Evolutionary conservation across 2,329 filamentous ascomycete genomes (phyloP).

Genomic region (Teratosphaeria viscida): DNA sequence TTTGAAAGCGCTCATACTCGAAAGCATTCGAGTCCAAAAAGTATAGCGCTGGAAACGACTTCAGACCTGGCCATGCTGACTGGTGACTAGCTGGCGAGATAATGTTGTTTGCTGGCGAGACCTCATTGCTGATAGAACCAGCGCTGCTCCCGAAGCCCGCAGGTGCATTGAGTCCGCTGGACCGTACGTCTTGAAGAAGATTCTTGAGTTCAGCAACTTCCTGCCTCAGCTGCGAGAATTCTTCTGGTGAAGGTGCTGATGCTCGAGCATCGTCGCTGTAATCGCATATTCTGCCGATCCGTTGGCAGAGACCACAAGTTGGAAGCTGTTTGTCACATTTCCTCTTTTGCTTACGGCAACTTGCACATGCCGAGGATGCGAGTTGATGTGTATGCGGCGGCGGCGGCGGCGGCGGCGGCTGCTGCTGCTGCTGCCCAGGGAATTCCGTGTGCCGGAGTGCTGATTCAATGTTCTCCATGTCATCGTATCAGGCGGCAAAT

Average conservation of each 20-base stretch:
- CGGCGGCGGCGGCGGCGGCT: too few relatives aligned
- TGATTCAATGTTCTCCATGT: neutral
- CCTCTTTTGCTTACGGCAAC: conserved; percentile 41
- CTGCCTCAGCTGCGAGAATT: conserved; percentile 13
- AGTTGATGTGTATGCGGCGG: neutral
- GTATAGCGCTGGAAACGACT: conserved; percentile 26
- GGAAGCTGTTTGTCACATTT: conserved; percentile 44
- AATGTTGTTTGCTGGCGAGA: conserved; percentile 14
- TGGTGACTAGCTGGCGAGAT: conserved; percentile 7
- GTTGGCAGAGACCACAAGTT: conserved; percentile 36
- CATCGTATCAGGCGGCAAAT: too few relatives aligned
- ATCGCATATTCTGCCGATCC: conserved; percentile 17
- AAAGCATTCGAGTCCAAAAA: conserved; percentile 37
- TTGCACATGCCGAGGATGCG: conserved; percentile 33
- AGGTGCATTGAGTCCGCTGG: neutral
- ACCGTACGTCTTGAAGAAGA: conserved; percentile 5
- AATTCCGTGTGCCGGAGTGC: neutral
- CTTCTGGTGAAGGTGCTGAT: conserved; percentile 9
- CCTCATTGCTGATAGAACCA: conserved; percentile 11
- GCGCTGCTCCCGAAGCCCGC: conserved; percentile 1
- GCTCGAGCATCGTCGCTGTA: conserved; percentile 11
- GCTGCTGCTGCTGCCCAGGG: neutral
- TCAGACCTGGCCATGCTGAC: neutral
- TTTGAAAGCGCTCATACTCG: conserved; percentile 26
- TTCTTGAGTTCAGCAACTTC: conserved; percentile 15